phyloP scores from a whole-genome alignment of 1,284 basidiomycete genomes.

The Lentinus polychrous region DNA sequence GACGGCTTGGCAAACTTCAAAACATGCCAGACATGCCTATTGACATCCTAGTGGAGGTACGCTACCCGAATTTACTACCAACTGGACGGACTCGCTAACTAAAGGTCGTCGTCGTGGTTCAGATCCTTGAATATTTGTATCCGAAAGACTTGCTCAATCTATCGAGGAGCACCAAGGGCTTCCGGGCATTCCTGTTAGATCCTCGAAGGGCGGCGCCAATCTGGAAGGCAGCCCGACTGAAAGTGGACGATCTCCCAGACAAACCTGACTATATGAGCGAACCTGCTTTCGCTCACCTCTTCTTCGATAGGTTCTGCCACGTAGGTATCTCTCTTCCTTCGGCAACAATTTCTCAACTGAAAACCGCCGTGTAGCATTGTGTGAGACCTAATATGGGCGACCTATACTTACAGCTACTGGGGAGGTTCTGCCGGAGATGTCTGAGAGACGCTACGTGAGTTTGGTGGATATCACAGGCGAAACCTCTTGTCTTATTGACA shows the following conservation, averaged over 20 bases:
- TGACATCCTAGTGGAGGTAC: too few relatives aligned
- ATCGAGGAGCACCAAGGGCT: conserved; percentile 9
- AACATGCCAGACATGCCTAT: too few relatives aligned
- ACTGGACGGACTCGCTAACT: too few relatives aligned
- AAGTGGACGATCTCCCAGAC: conserved; percentile 10
- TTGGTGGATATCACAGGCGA: too few relatives aligned
- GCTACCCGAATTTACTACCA: too few relatives aligned
- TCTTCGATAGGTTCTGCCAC: conserved; percentile 13
- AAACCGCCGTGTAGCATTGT: background rate
- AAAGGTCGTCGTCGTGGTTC: too few relatives aligned
- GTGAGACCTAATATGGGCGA: background rate
- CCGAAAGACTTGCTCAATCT: conserved; percentile 15
- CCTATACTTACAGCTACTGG: background rate
- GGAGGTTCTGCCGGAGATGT: conserved; percentile 1
- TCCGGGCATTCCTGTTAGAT: conserved; percentile 12
- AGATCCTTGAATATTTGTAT: conserved; percentile 11
- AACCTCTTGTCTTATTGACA: too few relatives aligned
- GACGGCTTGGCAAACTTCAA: too few relatives aligned
- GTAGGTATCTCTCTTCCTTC: conserved; percentile 4
- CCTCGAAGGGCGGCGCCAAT: conserved; percentile 3
- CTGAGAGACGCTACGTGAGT: background rate
- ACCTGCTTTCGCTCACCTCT: conserved; percentile 14
- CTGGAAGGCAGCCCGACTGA: conserved; percentile 12
- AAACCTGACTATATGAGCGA: conserved; percentile 14
- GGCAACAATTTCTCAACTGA: background rate